A percentile compares a stretch with the other conserved stretches of the same genome.
These are phyloP conservation scores for Quercus glauca DNA, from an alignment of 306 rosid species.

Conservation along the genomic window DNA sequence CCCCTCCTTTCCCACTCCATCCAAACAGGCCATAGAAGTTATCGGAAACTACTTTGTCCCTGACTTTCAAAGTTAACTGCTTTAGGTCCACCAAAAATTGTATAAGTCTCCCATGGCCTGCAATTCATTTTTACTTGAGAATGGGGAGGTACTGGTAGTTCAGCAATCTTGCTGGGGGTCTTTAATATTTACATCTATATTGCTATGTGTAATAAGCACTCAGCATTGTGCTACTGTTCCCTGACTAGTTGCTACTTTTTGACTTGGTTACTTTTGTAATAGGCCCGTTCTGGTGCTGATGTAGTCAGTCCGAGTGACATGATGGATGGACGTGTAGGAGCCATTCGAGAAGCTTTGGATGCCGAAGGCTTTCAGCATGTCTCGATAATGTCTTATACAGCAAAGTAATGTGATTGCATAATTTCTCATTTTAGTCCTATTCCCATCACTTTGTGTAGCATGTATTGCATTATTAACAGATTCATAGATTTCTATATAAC, in stretches of 20 bases:
- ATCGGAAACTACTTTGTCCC: background rate
- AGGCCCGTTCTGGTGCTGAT: slow-evolving; percentile 99
- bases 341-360: slow-evolving; percentile 85
- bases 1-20: too few relatives aligned
- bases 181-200: background rate
- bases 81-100: background rate
- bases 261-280: slow-evolving; percentile 14
- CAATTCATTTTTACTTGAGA: background rate
- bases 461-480: slow-evolving; percentile 14
- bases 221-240: slow-evolving; percentile 8
- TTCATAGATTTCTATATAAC: background rate
- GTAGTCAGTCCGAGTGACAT: slow-evolving; percentile 98
- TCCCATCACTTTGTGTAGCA: background rate
- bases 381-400: slow-evolving; percentile 90
- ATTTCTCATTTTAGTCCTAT: slow-evolving; percentile 6
- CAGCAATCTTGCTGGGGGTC: slow-evolving; percentile 8
- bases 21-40: background rate
- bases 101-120: background rate
- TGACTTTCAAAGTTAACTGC: background rate
- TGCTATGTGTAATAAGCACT: slow-evolving; percentile 11
- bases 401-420: slow-evolving; percentile 55
- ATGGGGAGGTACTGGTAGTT: slow-evolving; percentile 4
- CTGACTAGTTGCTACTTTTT: background rate
- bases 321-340: slow-evolving; percentile 99
- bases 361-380: slow-evolving; percentile 95